Percentiles rank a stretch among this genome's conserved stretches.
Evolutionary conservation across 148 eudicot genomes (phyloP).

Genomic region (Bassia scoparia): DNA sequence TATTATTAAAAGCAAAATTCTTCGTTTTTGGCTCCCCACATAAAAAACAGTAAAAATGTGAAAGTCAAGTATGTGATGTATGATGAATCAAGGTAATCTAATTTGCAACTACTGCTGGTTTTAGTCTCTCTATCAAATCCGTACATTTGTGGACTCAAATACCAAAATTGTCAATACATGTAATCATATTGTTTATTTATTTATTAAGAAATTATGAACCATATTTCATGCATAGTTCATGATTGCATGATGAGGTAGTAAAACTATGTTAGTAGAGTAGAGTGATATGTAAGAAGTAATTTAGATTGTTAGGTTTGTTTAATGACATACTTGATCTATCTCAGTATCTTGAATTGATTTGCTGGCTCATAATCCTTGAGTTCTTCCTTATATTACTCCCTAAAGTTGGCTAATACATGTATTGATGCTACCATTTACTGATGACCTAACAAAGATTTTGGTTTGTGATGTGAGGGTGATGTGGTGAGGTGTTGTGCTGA

Average conservation of each 20-base stretch:
- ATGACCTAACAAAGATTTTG: slow-evolving; percentile 18
- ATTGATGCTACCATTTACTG: slow-evolving; percentile 14
- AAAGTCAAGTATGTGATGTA: slow-evolving; percentile 28
- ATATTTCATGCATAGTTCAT: neutral
- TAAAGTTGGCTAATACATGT: slow-evolving; percentile 14
- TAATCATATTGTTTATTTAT: neutral
- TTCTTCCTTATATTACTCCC: slow-evolving; percentile 18
- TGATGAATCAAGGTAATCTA: slow-evolving; percentile 19
- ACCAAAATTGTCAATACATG: neutral
- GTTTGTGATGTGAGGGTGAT: neutral
- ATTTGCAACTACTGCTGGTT: slow-evolving; percentile 21
- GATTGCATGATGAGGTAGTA: neutral
- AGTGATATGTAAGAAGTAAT: neutral
- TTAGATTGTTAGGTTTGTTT: slow-evolving; percentile 14
- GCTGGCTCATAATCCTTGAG: slow-evolving; percentile 15
- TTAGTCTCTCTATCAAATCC: slow-evolving; percentile 16
- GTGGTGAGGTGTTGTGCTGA: neutral
- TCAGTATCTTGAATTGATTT: neutral
- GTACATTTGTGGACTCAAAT: slow-evolving; percentile 12
- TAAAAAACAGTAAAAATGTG: neutral
- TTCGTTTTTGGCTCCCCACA: neutral
- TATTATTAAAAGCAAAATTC: neutral
- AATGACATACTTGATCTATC: neutral
- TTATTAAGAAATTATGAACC: neutral
- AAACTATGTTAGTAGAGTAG: too few species aligned